Percentiles rank a stretch among this genome's conserved stretches.
Conservation (phyloP, 2,329 filamentous ascomycete genomes). For the Aureobasidium sp. region DNA sequence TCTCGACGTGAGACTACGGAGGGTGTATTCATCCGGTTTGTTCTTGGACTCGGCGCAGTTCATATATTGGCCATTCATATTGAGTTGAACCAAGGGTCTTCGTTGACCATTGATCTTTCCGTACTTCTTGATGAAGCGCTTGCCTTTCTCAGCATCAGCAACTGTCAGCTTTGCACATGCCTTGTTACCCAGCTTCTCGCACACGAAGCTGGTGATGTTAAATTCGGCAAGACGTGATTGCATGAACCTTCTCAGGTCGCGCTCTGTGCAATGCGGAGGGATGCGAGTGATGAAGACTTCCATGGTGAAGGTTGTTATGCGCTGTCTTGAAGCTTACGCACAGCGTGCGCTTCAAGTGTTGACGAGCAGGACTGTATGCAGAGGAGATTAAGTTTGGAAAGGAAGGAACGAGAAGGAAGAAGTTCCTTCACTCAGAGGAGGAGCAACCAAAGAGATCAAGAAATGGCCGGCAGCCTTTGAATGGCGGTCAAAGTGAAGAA, state of each 20-base stretch:
- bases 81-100: slow-evolving; percentile 9
- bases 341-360: background rate
- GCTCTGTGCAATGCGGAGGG: slow-evolving; percentile 35
- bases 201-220: slow-evolving; percentile 37
- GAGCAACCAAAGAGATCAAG: background rate
- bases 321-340: background rate
- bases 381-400: background rate
- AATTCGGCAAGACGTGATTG: slow-evolving; percentile 32
- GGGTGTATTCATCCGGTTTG: slow-evolving; percentile 20
- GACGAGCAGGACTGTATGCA: no score
- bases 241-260: slow-evolving; percentile 37
- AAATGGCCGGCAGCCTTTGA: background rate
- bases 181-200: slow-evolving; percentile 37
- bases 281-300: slow-evolving; percentile 42
- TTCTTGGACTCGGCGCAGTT: slow-evolving; percentile 19
- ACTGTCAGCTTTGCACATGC: slow-evolving; percentile 42
- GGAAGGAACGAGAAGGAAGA: background rate
- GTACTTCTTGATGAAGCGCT: slow-evolving; percentile 37
- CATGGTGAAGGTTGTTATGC: slow-evolving; percentile 29
- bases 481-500: background rate
- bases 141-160: slow-evolving; percentile 32
- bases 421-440: background rate
- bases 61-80: slow-evolving; percentile 18
- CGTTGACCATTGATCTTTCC: slow-evolving; percentile 22
- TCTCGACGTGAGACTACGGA: slow-evolving; percentile 23